Evolutionary conservation across 352 stramenopile species (phyloP).

Genomic region (Pythium chondricola): DNA sequence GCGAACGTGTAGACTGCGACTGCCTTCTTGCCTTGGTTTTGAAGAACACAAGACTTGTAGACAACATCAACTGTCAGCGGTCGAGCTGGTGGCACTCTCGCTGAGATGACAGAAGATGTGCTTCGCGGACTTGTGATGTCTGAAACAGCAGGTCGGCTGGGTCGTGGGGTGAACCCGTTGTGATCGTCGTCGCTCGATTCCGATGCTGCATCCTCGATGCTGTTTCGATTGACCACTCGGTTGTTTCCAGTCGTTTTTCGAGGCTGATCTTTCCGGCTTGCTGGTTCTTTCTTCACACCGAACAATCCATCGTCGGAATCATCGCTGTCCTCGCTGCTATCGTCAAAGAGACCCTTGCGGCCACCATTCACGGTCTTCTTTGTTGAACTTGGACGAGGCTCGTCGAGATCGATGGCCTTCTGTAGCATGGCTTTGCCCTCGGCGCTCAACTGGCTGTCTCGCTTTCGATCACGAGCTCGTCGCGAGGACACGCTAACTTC

Average conservation of each 20-base stretch:
- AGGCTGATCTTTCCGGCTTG: background rate
- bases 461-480: conserved; percentile 45
- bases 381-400: conserved; percentile 12
- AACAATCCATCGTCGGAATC: conserved; percentile 50
- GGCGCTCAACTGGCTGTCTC: conserved; percentile 65
- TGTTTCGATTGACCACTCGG: too few relatives aligned
- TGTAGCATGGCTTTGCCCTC: conserved; percentile 72
- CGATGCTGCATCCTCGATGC: too few relatives aligned
- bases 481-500: conserved; percentile 1
- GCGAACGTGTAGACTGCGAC: conserved; percentile 66
- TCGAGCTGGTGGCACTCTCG: conserved; percentile 1
- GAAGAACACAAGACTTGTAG: conserved; percentile 46
- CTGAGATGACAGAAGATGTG: conserved; percentile 6
- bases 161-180: too few relatives aligned
- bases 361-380: conserved; percentile 23
- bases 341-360: conserved; percentile 73
- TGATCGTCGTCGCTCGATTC: too few relatives aligned
- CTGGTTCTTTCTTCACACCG: conserved; percentile 19
- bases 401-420: conserved; percentile 45
- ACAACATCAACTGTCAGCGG: conserved; percentile 26
- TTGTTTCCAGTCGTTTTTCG: too few relatives aligned
- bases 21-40: conserved; percentile 57
- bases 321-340: conserved; percentile 52
- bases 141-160: conserved; percentile 1
- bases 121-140: conserved; percentile 18